Evolutionary conservation across 352 stramenopile genomes (phyloP).

Genomic region (Nothophytophthora sp.): DNA sequence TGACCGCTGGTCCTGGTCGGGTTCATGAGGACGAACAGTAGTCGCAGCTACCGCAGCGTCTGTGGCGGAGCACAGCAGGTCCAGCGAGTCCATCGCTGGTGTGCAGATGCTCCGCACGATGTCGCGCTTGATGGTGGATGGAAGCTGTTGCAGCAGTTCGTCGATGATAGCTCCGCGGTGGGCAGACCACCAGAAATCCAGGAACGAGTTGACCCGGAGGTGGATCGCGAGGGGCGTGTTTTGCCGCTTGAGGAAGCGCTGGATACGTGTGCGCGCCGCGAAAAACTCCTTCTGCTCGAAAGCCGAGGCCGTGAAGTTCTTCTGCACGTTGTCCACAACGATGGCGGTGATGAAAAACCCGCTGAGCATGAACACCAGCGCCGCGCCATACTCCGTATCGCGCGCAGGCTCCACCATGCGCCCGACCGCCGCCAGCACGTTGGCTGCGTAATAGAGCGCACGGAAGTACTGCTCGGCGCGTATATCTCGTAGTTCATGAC

Average conservation of each 20-base stretch:
- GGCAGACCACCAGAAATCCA: conserved; percentile 73
- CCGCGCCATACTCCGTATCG: conserved; percentile 45
- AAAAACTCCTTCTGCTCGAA: conserved; percentile 77
- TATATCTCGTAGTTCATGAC: conserved; percentile 27
- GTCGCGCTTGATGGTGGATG: conserved; percentile 51
- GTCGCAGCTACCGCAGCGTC: not conserved
- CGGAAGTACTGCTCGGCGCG: conserved; percentile 54
- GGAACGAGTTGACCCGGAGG: conserved; percentile 59
- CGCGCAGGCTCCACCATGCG: conserved; percentile 49
- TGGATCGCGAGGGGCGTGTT: conserved; percentile 53
- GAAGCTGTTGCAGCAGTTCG: conserved; percentile 56
- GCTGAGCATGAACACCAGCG: conserved; percentile 67
- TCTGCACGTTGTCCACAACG: conserved; percentile 73
- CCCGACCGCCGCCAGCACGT: conserved; percentile 47
- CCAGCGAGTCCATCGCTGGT: conserved; percentile 44
- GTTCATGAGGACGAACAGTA: not conserved
- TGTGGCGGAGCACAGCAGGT: conserved; percentile 26
- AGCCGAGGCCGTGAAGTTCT: conserved; percentile 63
- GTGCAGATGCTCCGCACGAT: conserved; percentile 61
- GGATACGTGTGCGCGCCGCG: conserved; percentile 47
- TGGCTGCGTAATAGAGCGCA: conserved; percentile 58
- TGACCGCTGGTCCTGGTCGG: not conserved
- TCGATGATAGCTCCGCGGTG: conserved; percentile 66
- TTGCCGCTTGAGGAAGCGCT: conserved; percentile 66
- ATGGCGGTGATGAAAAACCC: conserved; percentile 67